These are phyloP conservation scores for Dionaea muscipula DNA, from an alignment of 179 eudicot genomes.

Conservation along the genomic window DNA sequence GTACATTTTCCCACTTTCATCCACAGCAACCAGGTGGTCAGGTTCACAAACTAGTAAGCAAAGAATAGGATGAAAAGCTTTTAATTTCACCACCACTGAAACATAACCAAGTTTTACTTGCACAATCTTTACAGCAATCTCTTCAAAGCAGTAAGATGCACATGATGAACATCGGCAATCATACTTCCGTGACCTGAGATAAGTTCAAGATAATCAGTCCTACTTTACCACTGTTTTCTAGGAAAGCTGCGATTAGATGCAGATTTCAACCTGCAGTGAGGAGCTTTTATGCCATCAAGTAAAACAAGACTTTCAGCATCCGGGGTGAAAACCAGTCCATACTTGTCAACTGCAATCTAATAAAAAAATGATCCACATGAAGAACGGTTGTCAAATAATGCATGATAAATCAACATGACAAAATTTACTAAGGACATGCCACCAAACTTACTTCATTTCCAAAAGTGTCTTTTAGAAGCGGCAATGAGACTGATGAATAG, in stretches of 20 bases:
- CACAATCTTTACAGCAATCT: slow-evolving; percentile 70
- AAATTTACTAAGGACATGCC: neutral
- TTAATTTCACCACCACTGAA: slow-evolving; percentile 41
- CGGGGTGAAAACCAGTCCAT: slow-evolving; percentile 67
- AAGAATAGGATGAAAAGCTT: slow-evolving; percentile 36
- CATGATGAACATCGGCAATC: slow-evolving; percentile 62
- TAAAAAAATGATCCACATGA: slow-evolving; percentile 8
- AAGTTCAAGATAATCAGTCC: slow-evolving; percentile 6
- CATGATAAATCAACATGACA: neutral
- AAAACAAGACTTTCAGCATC: slow-evolving; percentile 57
- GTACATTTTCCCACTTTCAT: slow-evolving; percentile 71
- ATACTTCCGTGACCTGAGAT: slow-evolving; percentile 45
- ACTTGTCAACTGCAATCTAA: slow-evolving; percentile 52
- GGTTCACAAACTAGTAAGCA: slow-evolving; percentile 73
- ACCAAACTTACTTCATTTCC: slow-evolving; percentile 51
- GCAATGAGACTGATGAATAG: slow-evolving; percentile 41
- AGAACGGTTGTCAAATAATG: neutral
- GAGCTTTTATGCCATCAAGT: slow-evolving; percentile 46
- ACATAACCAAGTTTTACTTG: slow-evolving; percentile 56
- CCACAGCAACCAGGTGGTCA: slow-evolving; percentile 53
- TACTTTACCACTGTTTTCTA: neutral
- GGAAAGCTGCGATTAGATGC: neutral
- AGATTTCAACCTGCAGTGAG: slow-evolving; percentile 61
- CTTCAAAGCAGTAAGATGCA: slow-evolving; percentile 35
- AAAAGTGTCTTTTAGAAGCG: slow-evolving; percentile 37